Conservation (phyloP, 768 basidiomycete genomes). For the Mycena filopes region DNA sequence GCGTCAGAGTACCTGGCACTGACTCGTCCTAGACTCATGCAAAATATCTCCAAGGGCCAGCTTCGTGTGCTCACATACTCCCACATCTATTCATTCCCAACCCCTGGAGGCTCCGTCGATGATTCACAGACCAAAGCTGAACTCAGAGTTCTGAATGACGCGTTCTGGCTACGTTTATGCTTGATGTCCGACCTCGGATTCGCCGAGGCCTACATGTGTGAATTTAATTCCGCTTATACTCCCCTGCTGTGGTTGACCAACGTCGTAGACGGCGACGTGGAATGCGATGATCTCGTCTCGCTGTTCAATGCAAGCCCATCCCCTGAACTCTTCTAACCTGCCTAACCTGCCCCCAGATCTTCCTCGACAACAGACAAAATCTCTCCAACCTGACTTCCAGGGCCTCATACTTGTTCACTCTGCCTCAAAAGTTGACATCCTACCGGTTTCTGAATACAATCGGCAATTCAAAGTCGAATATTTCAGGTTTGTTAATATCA, state of each 20-base stretch:
- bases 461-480: conserved; percentile 72
- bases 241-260: too few relatives aligned
- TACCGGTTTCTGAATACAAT: conserved; percentile 75
- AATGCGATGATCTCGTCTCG: conserved; percentile 70
- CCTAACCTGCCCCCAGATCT: conserved; percentile 57
- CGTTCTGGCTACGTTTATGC: conserved; percentile 69
- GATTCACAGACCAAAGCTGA: conserved; percentile 50
- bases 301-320: conserved; percentile 62
- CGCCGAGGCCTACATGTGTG: conserved; percentile 78
- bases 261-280: conserved; percentile 66
- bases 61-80: conserved; percentile 57
- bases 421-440: conserved; percentile 65
- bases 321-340: conserved; percentile 28
- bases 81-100: conserved; percentile 58
- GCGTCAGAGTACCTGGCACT: not conserved
- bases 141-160: conserved; percentile 59
- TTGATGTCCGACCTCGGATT: conserved; percentile 77
- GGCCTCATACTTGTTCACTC: conserved; percentile 62
- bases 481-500: conserved; percentile 48
- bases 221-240: too few relatives aligned
- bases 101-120: conserved; percentile 33
- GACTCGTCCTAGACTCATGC: conserved; percentile 49
- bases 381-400: conserved; percentile 61
- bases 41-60: conserved; percentile 58
- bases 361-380: conserved; percentile 64